phyloP scores from a whole-genome alignment of 306 rosid species.

The Echinosophora koreensis region DNA sequence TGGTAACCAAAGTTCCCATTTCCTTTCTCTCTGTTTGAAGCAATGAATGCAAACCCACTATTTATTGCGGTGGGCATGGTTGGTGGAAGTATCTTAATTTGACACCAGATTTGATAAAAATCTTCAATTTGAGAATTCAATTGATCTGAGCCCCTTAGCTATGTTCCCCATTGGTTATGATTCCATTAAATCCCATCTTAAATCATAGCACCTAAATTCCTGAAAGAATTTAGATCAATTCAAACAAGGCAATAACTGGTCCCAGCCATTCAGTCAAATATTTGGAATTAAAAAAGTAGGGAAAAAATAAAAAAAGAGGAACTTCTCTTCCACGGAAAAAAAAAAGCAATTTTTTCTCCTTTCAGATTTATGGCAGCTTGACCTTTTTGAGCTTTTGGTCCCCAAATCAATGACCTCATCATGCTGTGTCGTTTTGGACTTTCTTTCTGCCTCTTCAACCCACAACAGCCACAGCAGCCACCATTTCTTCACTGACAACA shows the following conservation, averaged over 20 bases:
- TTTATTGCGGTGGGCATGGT: constrained; percentile 56
- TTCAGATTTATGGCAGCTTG: constrained; percentile 41
- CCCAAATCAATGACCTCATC: constrained; percentile 43
- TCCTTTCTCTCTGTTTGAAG: constrained; percentile 5
- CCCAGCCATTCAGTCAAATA: constrained; percentile 47
- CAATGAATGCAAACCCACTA: constrained; percentile 53
- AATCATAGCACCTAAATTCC: constrained; percentile 51
- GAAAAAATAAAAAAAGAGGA: neutral
- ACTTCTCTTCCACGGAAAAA: constrained; percentile 33
- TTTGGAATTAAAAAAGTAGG: neutral
- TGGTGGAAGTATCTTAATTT: constrained; percentile 50
- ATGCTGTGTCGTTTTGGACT: constrained; percentile 44
- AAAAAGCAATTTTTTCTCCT: constrained; percentile 23
- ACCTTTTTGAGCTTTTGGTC: constrained; percentile 36
- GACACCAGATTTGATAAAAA: constrained; percentile 42
- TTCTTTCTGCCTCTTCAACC: constrained; percentile 42
- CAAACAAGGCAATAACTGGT: constrained; percentile 42
- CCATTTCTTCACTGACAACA: constrained; percentile 57
- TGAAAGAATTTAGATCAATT: constrained; percentile 32
- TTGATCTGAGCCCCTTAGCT: constrained; percentile 38
- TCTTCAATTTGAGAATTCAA: constrained; percentile 36
- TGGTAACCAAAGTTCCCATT: neutral
- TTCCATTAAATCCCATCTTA: constrained; percentile 32
- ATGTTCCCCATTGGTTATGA: constrained; percentile 10
- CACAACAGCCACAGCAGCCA: constrained; percentile 45